Evolutionary conservation across 1,284 basidiomycete genomes (phyloP).

Genomic region (Rhodofomes roseus): DNA sequence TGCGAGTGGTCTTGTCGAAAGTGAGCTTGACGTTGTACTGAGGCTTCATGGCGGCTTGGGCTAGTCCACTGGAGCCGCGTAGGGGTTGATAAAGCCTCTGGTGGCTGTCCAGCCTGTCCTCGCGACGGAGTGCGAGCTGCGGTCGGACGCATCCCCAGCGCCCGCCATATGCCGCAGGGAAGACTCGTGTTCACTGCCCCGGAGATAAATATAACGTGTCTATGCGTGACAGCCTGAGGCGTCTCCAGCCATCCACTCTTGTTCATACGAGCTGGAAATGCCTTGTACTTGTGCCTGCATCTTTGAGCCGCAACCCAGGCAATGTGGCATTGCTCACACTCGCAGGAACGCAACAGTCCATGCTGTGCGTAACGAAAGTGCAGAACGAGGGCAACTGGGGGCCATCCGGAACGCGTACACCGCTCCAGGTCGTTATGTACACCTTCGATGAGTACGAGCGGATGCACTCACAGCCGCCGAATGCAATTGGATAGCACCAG

Average conservation of each 20-base stretch:
- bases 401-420: background rate
- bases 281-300: background rate
- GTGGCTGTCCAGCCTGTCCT: too few relatives aligned
- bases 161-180: background rate
- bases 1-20: conserved; percentile 41
- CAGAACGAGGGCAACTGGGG: too few relatives aligned
- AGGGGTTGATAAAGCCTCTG: too few relatives aligned
- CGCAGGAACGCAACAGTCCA: too few relatives aligned
- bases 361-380: too few relatives aligned
- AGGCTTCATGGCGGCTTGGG: background rate
- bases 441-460: background rate
- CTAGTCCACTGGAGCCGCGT: too few relatives aligned
- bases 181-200: background rate
- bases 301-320: too few relatives aligned
- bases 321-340: too few relatives aligned
- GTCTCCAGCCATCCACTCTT: background rate
- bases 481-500: background rate
- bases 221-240: background rate
- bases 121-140: background rate
- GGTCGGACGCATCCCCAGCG: background rate
- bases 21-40: background rate
- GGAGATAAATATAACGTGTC: background rate
- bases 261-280: too few relatives aligned
- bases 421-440: background rate
- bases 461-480: background rate